Conservation (phyloP, 176 grass and related monocot genomes). For the Tillandsia leiboldiana region DNA sequence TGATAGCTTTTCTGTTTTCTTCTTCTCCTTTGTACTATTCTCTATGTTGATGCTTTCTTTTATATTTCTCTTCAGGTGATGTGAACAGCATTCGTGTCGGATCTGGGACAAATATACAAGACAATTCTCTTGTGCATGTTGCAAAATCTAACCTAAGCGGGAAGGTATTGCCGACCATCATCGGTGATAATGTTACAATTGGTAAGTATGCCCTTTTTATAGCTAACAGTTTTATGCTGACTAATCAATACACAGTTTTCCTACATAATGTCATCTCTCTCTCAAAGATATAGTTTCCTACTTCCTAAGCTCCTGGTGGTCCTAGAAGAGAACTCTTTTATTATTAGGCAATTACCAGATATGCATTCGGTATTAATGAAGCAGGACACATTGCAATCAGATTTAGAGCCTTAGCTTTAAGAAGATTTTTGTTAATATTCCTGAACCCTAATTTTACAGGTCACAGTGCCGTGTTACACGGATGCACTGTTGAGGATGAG, state of each 20-base stretch:
- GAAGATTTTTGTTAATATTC: background rate
- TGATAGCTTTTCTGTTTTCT: background rate
- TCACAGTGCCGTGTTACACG: constrained; percentile 83
- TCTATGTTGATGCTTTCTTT: background rate
- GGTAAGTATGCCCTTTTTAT: constrained; percentile 34
- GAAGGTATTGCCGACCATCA: constrained; percentile 80
- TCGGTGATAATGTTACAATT: constrained; percentile 79
- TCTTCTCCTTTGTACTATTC: background rate
- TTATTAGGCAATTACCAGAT: background rate
- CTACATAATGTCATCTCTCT: too few relatives aligned
- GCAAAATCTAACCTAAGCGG: constrained; percentile 60
- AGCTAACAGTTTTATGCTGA: too few relatives aligned
- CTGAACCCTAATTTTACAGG: constrained; percentile 30
- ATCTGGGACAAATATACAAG: constrained; percentile 94
- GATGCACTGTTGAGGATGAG: constrained; percentile 82
- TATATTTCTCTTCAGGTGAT: constrained; percentile 54
- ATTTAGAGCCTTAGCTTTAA: too few relatives aligned
- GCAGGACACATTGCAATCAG: too few relatives aligned
- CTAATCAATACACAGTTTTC: too few relatives aligned
- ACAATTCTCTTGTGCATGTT: constrained; percentile 91
- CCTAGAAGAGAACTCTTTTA: background rate
- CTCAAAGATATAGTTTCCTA: too few relatives aligned
- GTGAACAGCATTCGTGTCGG: constrained; percentile 89
- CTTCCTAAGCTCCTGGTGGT: too few relatives aligned
- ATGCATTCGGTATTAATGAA: too few relatives aligned